Percentiles rank a stretch among this genome's conserved stretches.
phyloP scores from a whole-genome alignment of 139 green algal species.

The Tetratostichococcus sp. region DNA sequence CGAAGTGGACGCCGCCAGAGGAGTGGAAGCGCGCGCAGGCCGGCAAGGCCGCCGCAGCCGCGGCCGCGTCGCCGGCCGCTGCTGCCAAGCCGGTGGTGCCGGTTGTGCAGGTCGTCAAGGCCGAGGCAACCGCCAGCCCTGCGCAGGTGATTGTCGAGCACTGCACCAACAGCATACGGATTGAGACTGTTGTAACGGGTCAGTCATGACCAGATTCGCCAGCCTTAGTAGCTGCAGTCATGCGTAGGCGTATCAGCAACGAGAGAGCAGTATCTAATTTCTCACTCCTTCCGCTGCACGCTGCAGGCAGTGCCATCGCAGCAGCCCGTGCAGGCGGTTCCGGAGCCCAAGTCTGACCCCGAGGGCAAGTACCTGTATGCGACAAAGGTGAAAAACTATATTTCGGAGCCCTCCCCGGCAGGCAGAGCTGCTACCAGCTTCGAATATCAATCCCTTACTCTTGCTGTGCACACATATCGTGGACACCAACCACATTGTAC shows the following conservation, averaged over 20 bases:
- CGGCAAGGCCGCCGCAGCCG: conserved; percentile 11
- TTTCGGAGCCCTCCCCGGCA: too few relatives aligned
- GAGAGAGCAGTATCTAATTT: too few relatives aligned
- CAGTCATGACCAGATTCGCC: too few relatives aligned
- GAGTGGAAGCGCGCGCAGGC: conserved; percentile 49
- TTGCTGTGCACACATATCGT: too few relatives aligned
- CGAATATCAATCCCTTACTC: too few relatives aligned
- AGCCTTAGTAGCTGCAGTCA: too few relatives aligned
- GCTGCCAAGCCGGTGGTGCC: conserved; percentile 4
- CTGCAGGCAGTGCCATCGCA: conserved; percentile 1
- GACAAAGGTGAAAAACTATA: conserved; percentile 18
- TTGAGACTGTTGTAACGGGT: too few relatives aligned
- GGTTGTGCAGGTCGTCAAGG: conserved; percentile 18
- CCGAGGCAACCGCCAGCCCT: background rate
- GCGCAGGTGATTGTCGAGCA: background rate
- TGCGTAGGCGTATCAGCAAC: too few relatives aligned
- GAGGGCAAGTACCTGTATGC: conserved; percentile 27
- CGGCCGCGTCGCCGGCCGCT: background rate
- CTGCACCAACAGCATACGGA: too few relatives aligned
- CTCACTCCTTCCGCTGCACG: too few relatives aligned
- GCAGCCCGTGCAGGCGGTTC: background rate
- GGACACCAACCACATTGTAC: too few relatives aligned
- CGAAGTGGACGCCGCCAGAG: conserved; percentile 75
- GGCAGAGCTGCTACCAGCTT: too few relatives aligned
- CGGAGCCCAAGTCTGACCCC: conserved; percentile 3